Evolutionary conservation across 2,329 filamentous ascomycete genomes (phyloP).

Genomic region (Scortechinia acanthostroma): DNA sequence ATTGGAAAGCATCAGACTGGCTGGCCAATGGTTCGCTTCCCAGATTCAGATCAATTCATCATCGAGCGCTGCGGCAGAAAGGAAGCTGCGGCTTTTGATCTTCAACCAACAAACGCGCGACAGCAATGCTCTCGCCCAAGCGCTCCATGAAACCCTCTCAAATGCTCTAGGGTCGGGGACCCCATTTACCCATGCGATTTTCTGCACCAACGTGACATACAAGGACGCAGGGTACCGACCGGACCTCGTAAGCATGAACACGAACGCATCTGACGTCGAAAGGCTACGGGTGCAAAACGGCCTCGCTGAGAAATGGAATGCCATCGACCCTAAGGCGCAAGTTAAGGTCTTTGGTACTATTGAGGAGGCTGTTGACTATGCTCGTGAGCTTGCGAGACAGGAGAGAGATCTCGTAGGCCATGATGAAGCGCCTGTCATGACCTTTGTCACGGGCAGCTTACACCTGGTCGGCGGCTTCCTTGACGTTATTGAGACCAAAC

Average conservation of each 20-base stretch:
- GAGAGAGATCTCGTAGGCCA: not conserved
- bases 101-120: slow-evolving; percentile 87
- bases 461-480: slow-evolving; percentile 51
- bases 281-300: not conserved
- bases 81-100: slow-evolving; percentile 45
- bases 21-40: slow-evolving; percentile 69
- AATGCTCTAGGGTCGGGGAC: not conserved
- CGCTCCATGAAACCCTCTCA: not conserved
- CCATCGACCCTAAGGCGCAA: not conserved
- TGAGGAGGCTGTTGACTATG: slow-evolving; percentile 1
- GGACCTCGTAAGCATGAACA: slow-evolving; percentile 2
- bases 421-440: slow-evolving; percentile 1
- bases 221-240: not conserved
- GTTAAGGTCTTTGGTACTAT: not conserved
- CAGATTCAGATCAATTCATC: slow-evolving; percentile 22
- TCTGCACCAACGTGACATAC: slow-evolving; percentile 2
- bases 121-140: slow-evolving; percentile 26
- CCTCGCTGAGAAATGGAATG: not conserved
- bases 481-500: slow-evolving; percentile 31
- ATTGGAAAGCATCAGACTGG: slow-evolving; percentile 71
- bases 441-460: slow-evolving; percentile 8
- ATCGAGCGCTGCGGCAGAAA: slow-evolving; percentile 15
- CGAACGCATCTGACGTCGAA: not conserved
- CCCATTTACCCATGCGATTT: not conserved
- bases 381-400: not conserved